Evolutionary conservation across 331 rosid genomes (phyloP).

Genomic region (Acacia concinna): DNA sequence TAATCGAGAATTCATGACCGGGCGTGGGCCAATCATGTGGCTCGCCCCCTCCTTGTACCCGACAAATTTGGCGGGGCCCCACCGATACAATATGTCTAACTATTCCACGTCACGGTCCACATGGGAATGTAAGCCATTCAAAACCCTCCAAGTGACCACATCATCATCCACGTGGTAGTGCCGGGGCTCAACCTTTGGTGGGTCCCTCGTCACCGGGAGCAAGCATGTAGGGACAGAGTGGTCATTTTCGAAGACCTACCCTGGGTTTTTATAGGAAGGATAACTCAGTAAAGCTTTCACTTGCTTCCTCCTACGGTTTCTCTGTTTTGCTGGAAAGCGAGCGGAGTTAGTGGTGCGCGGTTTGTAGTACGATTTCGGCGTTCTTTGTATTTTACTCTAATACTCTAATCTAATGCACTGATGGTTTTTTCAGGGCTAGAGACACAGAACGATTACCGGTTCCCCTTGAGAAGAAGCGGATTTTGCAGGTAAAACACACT

Average conservation of each 20-base stretch:
- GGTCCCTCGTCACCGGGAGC: neutral
- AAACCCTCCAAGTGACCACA: constrained; percentile 5
- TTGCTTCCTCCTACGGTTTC: neutral
- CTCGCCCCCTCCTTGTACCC: neutral
- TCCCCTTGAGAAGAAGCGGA: neutral
- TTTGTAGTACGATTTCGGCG: neutral
- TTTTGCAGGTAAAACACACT: constrained; percentile 9
- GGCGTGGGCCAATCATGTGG: constrained; percentile 21
- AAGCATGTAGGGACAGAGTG: constrained; percentile 29
- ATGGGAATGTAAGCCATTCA: neutral
- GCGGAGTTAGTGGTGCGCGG: neutral
- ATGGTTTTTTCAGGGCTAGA: neutral
- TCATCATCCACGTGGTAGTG: neutral
- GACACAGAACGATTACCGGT: no score
- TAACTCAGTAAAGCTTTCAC: neutral
- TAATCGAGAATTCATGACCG: neutral
- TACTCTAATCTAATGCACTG: neutral
- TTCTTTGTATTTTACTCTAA: no score
- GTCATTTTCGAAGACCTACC: constrained; percentile 48
- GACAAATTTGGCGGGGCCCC: neutral
- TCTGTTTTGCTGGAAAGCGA: neutral
- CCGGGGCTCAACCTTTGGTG: neutral
- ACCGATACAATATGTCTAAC: neutral
- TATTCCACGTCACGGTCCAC: neutral
- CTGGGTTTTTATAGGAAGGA: constrained; percentile 17